Conservation (phyloP, 345 rosid genomes). For the Raphanus raphanistrum region DNA sequence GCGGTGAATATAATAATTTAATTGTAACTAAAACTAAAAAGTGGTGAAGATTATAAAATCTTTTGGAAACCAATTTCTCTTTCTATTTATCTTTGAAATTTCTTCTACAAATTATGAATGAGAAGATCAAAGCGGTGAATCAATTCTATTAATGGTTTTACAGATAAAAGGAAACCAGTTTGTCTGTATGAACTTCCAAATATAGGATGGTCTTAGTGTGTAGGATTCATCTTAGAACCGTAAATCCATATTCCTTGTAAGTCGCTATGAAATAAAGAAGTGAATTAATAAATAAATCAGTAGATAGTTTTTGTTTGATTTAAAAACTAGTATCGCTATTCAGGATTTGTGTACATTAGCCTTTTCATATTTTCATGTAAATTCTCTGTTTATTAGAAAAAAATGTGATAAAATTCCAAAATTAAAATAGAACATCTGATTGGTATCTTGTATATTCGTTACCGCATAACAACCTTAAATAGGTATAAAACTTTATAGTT, state of each 20-base stretch:
- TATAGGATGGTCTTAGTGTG: not conserved
- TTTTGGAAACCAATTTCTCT: not conserved
- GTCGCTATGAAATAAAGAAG: not conserved
- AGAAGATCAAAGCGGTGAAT: not conserved
- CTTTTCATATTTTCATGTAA: too few species aligned
- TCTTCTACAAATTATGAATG: not conserved
- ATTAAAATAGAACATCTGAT: not conserved
- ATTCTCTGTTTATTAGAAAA: too few species aligned
- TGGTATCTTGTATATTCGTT: not conserved
- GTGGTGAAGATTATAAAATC: not conserved
- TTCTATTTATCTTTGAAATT: not conserved
- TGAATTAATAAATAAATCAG: not conserved
- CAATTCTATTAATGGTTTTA: not conserved
- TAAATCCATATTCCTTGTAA: not conserved
- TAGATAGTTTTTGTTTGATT: too few species aligned
- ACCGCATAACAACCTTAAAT: not conserved
- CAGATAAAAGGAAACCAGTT: not conserved
- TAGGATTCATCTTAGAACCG: not conserved
- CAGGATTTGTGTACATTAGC: too few species aligned
- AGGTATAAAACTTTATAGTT: not conserved
- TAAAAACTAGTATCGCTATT: too few species aligned
- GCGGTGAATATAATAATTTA: not conserved
- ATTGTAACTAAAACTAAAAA: not conserved
- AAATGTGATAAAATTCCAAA: not conserved
- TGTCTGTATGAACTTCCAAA: not conserved